Conservation (phyloP, 306 rosid species). For the Ceratonia siliqua region DNA sequence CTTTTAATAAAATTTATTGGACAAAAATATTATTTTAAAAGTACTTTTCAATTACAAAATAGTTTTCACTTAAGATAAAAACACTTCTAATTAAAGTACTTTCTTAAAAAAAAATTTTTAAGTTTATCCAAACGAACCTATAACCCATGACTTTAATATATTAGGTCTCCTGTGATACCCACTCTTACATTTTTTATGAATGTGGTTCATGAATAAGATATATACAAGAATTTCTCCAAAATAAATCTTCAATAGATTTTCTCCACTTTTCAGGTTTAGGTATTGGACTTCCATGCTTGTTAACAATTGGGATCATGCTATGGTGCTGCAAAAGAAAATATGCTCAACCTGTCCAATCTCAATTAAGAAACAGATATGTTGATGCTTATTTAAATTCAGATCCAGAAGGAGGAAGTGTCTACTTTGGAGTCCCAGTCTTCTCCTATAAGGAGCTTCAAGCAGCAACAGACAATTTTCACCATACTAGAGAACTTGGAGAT, state of each 20-base stretch:
- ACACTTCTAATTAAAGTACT: too few species aligned
- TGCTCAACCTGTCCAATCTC: neutral
- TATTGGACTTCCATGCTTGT: slow-evolving; percentile 5
- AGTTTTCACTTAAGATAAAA: too few species aligned
- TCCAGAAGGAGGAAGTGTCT: slow-evolving; percentile 23
- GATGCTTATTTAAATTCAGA: slow-evolving; percentile 1
- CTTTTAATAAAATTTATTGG: too few species aligned
- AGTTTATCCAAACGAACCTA: too few species aligned
- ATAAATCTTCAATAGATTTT: neutral
- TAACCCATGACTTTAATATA: too few species aligned
- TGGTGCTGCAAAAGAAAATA: slow-evolving; percentile 11
- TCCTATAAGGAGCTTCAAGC: slow-evolving; percentile 48
- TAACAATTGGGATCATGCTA: slow-evolving; percentile 7
- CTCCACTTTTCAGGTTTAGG: slow-evolving; percentile 32
- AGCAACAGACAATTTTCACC: slow-evolving; percentile 68
- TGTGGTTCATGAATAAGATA: too few species aligned
- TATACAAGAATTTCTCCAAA: too few species aligned
- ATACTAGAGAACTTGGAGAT: slow-evolving; percentile 56
- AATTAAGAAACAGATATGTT: neutral
- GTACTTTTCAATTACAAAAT: too few species aligned
- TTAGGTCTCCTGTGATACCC: too few species aligned
- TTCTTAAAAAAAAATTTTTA: too few species aligned
- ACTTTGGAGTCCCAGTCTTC: slow-evolving; percentile 43
- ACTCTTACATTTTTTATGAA: too few species aligned
- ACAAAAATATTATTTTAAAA: too few species aligned